These are phyloP conservation scores for Dioscorea dumetorum DNA, from an alignment of 106 monocot species.

Conservation along the genomic window DNA sequence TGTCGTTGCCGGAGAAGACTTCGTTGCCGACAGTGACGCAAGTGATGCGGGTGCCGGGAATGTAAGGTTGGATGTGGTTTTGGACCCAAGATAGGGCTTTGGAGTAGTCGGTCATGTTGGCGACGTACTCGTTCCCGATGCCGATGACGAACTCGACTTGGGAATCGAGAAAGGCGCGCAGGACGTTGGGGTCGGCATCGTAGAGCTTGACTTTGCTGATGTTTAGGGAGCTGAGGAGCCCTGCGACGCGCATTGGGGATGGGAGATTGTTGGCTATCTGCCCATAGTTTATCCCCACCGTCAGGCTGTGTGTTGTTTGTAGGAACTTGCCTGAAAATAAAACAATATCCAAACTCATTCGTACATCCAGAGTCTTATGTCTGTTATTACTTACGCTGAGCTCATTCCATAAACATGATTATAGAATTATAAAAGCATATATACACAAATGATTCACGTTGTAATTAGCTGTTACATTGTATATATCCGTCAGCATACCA, in stretches of 20 bases:
- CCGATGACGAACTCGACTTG: slow-evolving; percentile 84
- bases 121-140: slow-evolving; percentile 58
- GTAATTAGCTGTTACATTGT: too few species aligned
- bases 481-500: too few species aligned
- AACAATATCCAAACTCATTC: too few species aligned
- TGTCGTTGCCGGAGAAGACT: slow-evolving; percentile 63
- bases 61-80: slow-evolving; percentile 54
- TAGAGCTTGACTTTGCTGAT: slow-evolving; percentile 83
- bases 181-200: slow-evolving; percentile 76
- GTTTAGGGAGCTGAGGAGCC: slow-evolving; percentile 57
- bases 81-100: slow-evolving; percentile 65
- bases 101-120: slow-evolving; percentile 41
- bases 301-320: slow-evolving; percentile 7
- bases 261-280: slow-evolving; percentile 91
- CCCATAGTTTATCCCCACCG: slow-evolving; percentile 93
- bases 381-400: too few species aligned
- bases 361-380: too few species aligned
- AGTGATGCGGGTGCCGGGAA: slow-evolving; percentile 55
- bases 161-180: slow-evolving; percentile 58
- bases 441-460: too few species aligned
- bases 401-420: too few species aligned
- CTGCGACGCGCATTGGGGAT: slow-evolving; percentile 38
- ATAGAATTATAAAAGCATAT: too few species aligned
- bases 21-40: slow-evolving; percentile 92
- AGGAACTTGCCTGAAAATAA: slow-evolving; percentile 19